phyloP scores from a whole-genome alignment of 73 alveolate species.

The Paramecium tetraurelia region DNA sequence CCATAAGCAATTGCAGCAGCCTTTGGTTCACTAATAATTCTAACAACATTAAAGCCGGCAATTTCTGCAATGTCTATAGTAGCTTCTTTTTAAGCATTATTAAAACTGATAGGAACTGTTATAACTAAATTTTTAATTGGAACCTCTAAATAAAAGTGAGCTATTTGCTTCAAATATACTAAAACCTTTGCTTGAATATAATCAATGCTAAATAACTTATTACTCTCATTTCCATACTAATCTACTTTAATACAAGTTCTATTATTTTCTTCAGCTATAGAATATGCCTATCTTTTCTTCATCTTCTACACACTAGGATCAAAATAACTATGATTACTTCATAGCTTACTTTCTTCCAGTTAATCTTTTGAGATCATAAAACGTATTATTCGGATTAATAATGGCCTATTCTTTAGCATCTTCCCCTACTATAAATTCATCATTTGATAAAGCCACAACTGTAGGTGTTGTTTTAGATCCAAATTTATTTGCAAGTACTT shows the following conservation, averaged over 20 bases:
- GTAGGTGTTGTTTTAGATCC: background rate
- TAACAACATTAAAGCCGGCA: slow-evolving; percentile 86
- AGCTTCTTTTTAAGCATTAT: slow-evolving; percentile 86
- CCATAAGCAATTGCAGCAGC: slow-evolving; percentile 97
- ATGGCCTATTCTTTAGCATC: background rate
- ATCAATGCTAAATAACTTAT: slow-evolving; percentile 67
- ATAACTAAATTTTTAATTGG: slow-evolving; percentile 79
- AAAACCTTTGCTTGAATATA: slow-evolving; percentile 72
- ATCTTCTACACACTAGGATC: background rate
- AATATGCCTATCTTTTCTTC: background rate
- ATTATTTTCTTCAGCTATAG: background rate
- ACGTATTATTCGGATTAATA: background rate
- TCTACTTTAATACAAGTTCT: background rate
- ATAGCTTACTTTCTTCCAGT: background rate
- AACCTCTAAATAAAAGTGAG: slow-evolving; percentile 72
- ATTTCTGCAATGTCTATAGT: slow-evolving; percentile 92
- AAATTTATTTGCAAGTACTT: background rate
- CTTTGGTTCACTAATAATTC: slow-evolving; percentile 93
- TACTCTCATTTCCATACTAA: background rate
- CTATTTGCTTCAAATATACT: slow-evolving; percentile 71
- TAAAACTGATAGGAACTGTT: slow-evolving; percentile 84
- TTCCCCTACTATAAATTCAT: background rate
- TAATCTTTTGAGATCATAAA: background rate
- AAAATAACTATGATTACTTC: background rate
- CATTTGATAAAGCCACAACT: background rate